phyloP scores from a whole-genome alignment of 2,329 filamentous ascomycete genomes.

The Aspergillus eucalypticola region DNA sequence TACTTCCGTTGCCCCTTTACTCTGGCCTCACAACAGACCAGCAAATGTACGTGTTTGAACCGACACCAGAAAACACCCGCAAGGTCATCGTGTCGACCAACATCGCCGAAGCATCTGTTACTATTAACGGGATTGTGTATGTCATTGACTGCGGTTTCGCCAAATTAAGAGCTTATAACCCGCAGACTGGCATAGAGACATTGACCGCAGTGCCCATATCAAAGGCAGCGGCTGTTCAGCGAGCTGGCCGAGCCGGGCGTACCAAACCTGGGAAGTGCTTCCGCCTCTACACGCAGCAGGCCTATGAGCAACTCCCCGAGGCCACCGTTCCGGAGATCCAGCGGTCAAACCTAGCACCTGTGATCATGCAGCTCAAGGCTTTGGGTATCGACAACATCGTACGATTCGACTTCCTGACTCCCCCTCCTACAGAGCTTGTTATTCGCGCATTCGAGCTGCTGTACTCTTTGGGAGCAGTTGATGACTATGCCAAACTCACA shows the following conservation, averaged over 20 bases:
- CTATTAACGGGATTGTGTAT: slow-evolving; percentile 87
- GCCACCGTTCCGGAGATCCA: slow-evolving; percentile 87
- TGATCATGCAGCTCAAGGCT: slow-evolving; percentile 88
- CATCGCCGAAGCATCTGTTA: slow-evolving; percentile 94
- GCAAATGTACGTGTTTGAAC: slow-evolving; percentile 93
- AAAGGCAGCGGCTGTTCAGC: slow-evolving; percentile 88
- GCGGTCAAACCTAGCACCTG: slow-evolving; percentile 82
- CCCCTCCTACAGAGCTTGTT: slow-evolving; percentile 82
- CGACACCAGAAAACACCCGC: slow-evolving; percentile 74
- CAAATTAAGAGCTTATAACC: slow-evolving; percentile 84
- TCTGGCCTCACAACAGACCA: slow-evolving; percentile 86
- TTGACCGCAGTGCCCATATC: slow-evolving; percentile 80
- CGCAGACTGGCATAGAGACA: slow-evolving; percentile 81
- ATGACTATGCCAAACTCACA: slow-evolving; percentile 87
- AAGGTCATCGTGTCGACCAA: slow-evolving; percentile 95
- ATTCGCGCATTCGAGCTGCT: slow-evolving; percentile 84
- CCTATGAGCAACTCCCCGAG: slow-evolving; percentile 66
- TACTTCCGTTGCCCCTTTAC: slow-evolving; percentile 79
- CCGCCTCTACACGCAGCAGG: slow-evolving; percentile 79
- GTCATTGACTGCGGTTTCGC: slow-evolving; percentile 91
- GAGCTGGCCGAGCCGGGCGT: slow-evolving; percentile 84
- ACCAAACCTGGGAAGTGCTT: slow-evolving; percentile 93
- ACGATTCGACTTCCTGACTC: slow-evolving; percentile 83
- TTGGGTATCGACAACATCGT: slow-evolving; percentile 93
- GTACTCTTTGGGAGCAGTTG: slow-evolving; percentile 81